These are phyloP conservation scores for Citrus mangshanensis DNA, from an alignment of 345 rosid genomes.

Conservation along the genomic window DNA sequence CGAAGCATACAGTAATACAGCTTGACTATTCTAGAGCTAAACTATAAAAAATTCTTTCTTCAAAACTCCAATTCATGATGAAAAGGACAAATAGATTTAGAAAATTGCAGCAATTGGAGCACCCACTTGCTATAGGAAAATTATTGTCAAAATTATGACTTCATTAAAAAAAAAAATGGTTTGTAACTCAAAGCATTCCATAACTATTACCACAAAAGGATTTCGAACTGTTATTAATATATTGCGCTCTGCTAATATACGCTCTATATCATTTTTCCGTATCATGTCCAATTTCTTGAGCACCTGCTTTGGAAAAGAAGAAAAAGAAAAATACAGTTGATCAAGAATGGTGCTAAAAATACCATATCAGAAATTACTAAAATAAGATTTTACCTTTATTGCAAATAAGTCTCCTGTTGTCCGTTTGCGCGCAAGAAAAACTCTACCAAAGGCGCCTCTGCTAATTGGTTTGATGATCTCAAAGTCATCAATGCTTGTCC, in stretches of 20 bases:
- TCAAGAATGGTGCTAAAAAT: constrained; percentile 3
- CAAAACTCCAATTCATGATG: neutral
- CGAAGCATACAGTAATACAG: neutral
- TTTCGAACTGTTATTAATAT: constrained; percentile 78
- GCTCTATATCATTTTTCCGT: constrained; percentile 72
- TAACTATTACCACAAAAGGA: constrained; percentile 72
- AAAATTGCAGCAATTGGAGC: constrained; percentile 9
- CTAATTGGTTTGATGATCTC: constrained; percentile 84
- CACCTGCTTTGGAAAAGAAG: constrained; percentile 33
- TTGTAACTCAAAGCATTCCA: constrained; percentile 6
- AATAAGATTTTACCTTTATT: constrained; percentile 51
- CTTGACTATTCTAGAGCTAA: neutral
- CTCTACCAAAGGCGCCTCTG: constrained; percentile 86
- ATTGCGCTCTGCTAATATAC: constrained; percentile 77
- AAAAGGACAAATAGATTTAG: neutral
- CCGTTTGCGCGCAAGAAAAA: constrained; percentile 81
- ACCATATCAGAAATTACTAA: neutral
- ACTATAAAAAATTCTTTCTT: constrained; percentile 1
- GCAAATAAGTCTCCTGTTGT: constrained; percentile 88
- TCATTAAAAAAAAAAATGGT: neutral
- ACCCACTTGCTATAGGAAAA: neutral
- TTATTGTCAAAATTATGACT: neutral
- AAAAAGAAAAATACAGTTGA: constrained; percentile 19
- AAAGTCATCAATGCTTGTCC: constrained; percentile 80
- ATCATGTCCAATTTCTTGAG: constrained; percentile 81